Base-by-base conservation (phyloP, 129 eudicot species). In the Calendula officinalis region DNA sequence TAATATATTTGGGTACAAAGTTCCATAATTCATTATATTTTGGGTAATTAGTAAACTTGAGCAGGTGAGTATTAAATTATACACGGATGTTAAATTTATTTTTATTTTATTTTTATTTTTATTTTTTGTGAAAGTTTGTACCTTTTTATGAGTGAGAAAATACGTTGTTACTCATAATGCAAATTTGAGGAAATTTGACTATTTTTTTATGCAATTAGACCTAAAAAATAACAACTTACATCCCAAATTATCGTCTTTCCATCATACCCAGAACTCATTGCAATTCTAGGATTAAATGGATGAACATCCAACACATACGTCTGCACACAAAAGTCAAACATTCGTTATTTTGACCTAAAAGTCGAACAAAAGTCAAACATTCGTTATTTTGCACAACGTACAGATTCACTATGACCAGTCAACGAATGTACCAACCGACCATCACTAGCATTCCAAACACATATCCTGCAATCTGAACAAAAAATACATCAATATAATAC, bases 371-470 rank as follows among this genome's bases (percentile, higher is more conserved):
- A 49, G 6, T 59, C 42, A 64, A 34, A 56, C 32, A 48, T 58
- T 9, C 40, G 0, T 6, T 34, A 37, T 16, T 47, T 30, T 38
- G 33, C 68, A 39, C 55, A 73, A 82, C 98, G 80, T 81, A 94
- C 99, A 60, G 97, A 94, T 75, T 85, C 92, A 59, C 81, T 79
- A 72, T 94, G 99, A 64, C 99, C 99, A 50, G 99, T 90, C 86
- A 94, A 78, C 10, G 95, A 88, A 78, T 89, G 99, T 53, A 94
- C 99, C 85, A 94, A 89, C 77, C 97, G 88, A 67, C 99, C 95
- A 82, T 94, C 97, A 77, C 91, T 80, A 64, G 99, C 99, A 80
- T 94, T 94, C 99, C 99, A 94, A 73, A 94, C 99, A 78, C 99
- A 94, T 63, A 94, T 94, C 84, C 99, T 75, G 95, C 82, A 75